phyloP scores from a whole-genome alignment of 768 basidiomycete species.

The Macrolepiota albuminosa region DNA sequence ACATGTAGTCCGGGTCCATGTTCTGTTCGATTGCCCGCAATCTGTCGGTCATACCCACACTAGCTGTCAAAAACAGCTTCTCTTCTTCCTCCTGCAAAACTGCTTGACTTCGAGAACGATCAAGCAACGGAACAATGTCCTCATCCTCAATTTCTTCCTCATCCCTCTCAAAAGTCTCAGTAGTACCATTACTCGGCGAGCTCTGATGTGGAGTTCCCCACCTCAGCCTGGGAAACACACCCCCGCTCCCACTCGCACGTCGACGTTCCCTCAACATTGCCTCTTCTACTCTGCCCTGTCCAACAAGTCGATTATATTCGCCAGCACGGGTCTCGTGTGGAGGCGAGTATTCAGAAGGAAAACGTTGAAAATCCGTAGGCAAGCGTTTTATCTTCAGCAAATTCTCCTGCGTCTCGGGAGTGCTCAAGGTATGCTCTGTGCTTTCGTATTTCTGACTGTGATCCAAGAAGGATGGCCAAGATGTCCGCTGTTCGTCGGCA shows the following conservation, averaged over 20 bases:
- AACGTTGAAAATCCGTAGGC: conserved; percentile 10
- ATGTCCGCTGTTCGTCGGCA: neutral
- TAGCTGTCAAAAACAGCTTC: conserved; percentile 16
- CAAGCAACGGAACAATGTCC: neutral
- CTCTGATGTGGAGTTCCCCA: neutral
- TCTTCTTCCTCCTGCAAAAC: conserved; percentile 12
- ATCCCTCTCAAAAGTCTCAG: neutral
- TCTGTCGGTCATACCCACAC: conserved; percentile 16
- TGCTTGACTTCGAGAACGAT: neutral
- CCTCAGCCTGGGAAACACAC: conserved; percentile 8
- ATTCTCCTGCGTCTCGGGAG: conserved; percentile 5
- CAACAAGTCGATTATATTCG: conserved; percentile 26
- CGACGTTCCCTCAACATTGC: conserved; percentile 28
- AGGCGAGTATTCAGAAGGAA: conserved; percentile 23
- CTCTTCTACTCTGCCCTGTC: conserved; percentile 30
- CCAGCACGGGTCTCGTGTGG: conserved; percentile 25
- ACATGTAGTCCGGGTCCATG: conserved; percentile 20
- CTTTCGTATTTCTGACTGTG: neutral
- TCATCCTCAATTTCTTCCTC: conserved; percentile 1
- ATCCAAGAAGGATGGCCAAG: neutral
- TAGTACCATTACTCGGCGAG: neutral
- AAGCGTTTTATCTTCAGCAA: conserved; percentile 19
- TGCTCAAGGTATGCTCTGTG: neutral
- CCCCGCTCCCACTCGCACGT: conserved; percentile 24
- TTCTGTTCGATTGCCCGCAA: conserved; percentile 25